These are phyloP conservation scores for Pezicula carpinea DNA, from an alignment of 2,329 filamentous ascomycete genomes.

Conservation along the genomic window DNA sequence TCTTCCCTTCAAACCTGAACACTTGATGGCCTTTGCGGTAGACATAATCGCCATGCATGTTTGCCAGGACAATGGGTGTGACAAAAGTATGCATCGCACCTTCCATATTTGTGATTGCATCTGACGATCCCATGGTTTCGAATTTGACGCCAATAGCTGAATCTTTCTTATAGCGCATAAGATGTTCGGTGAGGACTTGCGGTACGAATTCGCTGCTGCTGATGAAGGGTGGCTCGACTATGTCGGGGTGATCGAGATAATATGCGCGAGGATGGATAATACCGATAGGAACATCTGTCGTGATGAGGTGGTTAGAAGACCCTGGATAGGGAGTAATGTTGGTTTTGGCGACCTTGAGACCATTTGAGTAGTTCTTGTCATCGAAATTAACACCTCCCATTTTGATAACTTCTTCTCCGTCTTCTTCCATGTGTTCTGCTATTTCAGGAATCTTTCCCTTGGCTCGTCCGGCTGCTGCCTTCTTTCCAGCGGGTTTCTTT, in stretches of 20 bases:
- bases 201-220: constrained; percentile 1
- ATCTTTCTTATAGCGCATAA: constrained; percentile 6
- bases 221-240: constrained; percentile 2
- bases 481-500: no score
- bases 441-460: no score
- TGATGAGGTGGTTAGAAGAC: background rate
- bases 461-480: no score
- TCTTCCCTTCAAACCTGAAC: constrained; percentile 8
- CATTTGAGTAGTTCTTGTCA: no score
- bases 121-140: background rate
- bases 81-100: constrained; percentile 23
- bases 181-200: background rate
- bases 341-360: no score
- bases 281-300: background rate
- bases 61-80: constrained; percentile 15
- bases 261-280: background rate
- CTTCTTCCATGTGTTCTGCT: no score
- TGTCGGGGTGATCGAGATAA: background rate
- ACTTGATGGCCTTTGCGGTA: constrained; percentile 16
- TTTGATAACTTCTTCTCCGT: no score
- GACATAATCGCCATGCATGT: constrained; percentile 21
- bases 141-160: constrained; percentile 3
- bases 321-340: background rate
- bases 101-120: constrained; percentile 24
- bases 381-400: no score